Conservation (phyloP, 106 monocot species). For the Dendrobium officinale region DNA sequence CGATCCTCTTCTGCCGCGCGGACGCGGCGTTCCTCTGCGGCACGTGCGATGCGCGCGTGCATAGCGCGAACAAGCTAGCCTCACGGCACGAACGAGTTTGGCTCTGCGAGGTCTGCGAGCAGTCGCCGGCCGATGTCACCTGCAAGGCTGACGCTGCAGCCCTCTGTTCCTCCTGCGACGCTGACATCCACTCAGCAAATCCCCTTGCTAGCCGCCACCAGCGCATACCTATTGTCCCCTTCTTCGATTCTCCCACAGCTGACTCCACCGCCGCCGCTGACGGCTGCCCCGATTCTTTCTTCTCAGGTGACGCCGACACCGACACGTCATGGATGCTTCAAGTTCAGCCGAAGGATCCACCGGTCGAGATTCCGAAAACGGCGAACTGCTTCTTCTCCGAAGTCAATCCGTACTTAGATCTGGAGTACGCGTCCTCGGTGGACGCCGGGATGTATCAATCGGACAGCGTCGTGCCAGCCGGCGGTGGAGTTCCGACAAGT, state of each 20-base stretch:
- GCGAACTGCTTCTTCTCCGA: constrained; percentile 10
- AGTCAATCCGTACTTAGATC: constrained; percentile 17
- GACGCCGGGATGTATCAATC: constrained; percentile 1
- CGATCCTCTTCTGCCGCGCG: constrained; percentile 9
- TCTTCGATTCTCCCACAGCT: background rate
- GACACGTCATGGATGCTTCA: background rate
- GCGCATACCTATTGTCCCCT: constrained; percentile 12
- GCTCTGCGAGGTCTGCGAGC: constrained; percentile 21
- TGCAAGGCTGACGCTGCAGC: constrained; percentile 20
- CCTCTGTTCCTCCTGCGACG: constrained; percentile 12
- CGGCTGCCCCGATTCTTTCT: background rate
- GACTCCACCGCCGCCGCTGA: background rate
- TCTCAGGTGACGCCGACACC: background rate
- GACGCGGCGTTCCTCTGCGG: constrained; percentile 18
- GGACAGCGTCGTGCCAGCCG: constrained; percentile 17
- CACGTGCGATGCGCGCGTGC: constrained; percentile 8
- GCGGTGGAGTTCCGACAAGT: background rate
- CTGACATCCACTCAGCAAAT: constrained; percentile 21
- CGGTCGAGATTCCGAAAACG: constrained; percentile 1
- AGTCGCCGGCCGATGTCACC: constrained; percentile 12
- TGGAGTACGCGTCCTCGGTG: constrained; percentile 12
- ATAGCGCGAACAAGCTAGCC: constrained; percentile 12
- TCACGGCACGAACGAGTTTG: constrained; percentile 12
- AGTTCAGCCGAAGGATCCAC: background rate
- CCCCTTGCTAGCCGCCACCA: constrained; percentile 15